Evolutionary conservation across 2,329 filamentous ascomycete species (phyloP).

Genomic region (Arthrobotrys conoides): DNA sequence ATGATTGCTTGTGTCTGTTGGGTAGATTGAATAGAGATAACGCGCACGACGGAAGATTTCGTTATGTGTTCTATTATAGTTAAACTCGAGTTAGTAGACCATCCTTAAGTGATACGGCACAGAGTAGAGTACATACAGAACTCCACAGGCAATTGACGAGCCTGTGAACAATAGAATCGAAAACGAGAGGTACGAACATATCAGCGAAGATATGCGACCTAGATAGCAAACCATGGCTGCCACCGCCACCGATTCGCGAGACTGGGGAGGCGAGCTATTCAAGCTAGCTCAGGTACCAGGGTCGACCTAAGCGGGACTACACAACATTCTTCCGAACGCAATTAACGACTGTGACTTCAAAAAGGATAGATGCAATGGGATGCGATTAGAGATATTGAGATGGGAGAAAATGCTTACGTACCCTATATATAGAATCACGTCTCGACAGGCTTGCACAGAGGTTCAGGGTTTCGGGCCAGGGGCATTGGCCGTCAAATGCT

Average conservation of each 20-base stretch:
- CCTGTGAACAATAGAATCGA: conserved; percentile 19
- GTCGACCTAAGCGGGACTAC: neutral
- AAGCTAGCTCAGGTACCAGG: neutral
- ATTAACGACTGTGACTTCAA: neutral
- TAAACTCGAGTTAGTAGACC: neutral
- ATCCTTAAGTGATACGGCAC: neutral
- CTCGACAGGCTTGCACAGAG: neutral
- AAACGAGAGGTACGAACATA: conserved; percentile 36
- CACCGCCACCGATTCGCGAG: neutral
- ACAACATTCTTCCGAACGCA: conserved; percentile 1
- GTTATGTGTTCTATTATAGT: conserved; percentile 62
- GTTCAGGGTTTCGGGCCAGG: conserved; percentile 11
- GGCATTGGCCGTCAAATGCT: neutral
- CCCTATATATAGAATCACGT: conserved; percentile 12
- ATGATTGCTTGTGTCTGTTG: conserved; percentile 51
- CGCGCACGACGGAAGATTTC: conserved; percentile 63
- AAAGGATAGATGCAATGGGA: neutral
- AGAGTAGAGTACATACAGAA: conserved; percentile 28
- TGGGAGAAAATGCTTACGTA: conserved; percentile 16
- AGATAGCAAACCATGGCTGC: neutral
- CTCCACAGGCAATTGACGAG: conserved; percentile 41
- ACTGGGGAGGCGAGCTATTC: no score
- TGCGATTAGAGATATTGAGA: conserved; percentile 2
- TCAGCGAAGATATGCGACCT: conserved; percentile 48
- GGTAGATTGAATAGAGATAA: conserved; percentile 63